Evolutionary conservation across 2,329 filamentous ascomycete species (phyloP).

Genomic region (Cercospora sp.): DNA sequence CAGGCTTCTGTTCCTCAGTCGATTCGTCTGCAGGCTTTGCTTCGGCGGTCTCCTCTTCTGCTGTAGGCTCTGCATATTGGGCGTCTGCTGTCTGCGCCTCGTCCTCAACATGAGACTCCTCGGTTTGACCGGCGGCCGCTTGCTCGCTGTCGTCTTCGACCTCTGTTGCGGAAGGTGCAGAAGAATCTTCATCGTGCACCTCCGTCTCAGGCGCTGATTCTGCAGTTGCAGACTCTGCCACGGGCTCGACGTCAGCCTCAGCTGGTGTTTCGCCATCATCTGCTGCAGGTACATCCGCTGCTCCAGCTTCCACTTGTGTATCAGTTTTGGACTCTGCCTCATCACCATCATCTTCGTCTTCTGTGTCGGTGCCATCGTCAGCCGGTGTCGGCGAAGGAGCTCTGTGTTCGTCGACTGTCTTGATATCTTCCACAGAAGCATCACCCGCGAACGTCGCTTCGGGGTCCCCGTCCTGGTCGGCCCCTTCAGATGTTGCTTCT

Average conservation of each 20-base stretch:
- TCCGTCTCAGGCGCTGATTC: not conserved
- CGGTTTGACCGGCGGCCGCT: not conserved
- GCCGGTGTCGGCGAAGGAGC: not conserved
- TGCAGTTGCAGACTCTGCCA: slow-evolving; percentile 17
- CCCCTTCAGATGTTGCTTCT: not conserved
- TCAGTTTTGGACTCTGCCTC: not conserved
- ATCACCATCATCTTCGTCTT: not conserved
- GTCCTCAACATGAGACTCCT: not conserved
- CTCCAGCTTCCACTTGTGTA: not conserved
- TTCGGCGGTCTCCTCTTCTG: not conserved
- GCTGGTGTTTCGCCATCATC: not conserved
- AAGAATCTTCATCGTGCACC: not conserved
- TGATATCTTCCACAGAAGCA: not conserved
- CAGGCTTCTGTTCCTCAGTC: not conserved
- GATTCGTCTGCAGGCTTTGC: not conserved
- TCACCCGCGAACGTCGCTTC: not conserved
- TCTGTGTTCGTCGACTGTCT: not conserved
- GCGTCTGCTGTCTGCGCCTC: not conserved
- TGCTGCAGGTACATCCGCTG: not conserved
- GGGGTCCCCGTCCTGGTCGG: not conserved
- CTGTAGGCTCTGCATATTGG: not conserved
- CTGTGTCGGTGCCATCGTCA: not conserved
- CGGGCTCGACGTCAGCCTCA: slow-evolving; percentile 5
- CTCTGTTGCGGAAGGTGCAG: not conserved
- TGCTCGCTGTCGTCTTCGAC: not conserved